Conservation (phyloP, 2,329 filamentous ascomycete genomes). For the Trichoderma oligosporum region DNA sequence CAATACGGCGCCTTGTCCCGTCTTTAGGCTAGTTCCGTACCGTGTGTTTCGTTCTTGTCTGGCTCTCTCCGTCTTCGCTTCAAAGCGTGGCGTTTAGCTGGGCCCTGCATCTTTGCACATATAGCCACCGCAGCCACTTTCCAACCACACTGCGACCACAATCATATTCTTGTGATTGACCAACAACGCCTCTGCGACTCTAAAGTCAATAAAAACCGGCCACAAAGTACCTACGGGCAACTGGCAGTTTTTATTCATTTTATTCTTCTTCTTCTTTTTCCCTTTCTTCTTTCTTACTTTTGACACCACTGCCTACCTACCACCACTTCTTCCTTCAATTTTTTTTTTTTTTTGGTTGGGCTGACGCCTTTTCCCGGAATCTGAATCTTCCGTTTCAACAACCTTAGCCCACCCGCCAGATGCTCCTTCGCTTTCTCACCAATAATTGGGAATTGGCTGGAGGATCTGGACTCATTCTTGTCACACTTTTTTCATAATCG, state of each 20-base stretch:
- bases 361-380: not conserved
- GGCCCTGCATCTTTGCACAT: conserved; percentile 13
- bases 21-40: conserved; percentile 7
- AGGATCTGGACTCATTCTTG: conserved; percentile 20
- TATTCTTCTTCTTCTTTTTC: not conserved
- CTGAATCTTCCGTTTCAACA: not conserved
- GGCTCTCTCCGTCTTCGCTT: conserved; percentile 10
- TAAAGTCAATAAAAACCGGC: not conserved
- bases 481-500: conserved; percentile 18
- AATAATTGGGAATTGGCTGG: conserved; percentile 12
- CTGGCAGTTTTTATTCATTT: not conserved
- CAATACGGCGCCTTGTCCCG: conserved; percentile 4
- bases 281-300: not conserved
- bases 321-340: not conserved
- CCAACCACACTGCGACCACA: not conserved
- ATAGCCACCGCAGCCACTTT: conserved; percentile 17
- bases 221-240: not conserved
- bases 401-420: conserved; percentile 5
- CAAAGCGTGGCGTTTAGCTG: conserved; percentile 12
- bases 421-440: conserved; percentile 15
- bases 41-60: conserved; percentile 9
- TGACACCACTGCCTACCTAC: not conserved
- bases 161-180: not conserved
- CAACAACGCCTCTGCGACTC: not conserved
- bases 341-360: not conserved